Evolutionary conservation across 192 early-diverging fungal species (phyloP).

Genomic region (Coemansia aciculifera): DNA sequence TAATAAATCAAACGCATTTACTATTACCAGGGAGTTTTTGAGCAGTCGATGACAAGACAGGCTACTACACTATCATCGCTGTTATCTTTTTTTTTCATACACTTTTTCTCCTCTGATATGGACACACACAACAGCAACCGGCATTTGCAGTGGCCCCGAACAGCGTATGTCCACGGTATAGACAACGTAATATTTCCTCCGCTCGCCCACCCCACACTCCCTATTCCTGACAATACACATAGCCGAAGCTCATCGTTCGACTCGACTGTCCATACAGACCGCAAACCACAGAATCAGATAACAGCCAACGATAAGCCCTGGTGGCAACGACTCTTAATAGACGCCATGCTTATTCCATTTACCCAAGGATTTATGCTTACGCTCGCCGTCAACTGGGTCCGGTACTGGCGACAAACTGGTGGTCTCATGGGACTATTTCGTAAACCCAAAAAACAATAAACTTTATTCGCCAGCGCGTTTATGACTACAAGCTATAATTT

Average conservation of each 20-base stretch:
- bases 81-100: too few species aligned
- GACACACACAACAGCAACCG: not conserved
- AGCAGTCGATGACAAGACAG: not conserved
- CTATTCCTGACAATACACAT: not conserved
- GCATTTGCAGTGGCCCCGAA: slow-evolving; percentile 2
- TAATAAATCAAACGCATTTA: not conserved
- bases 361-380: slow-evolving; percentile 51
- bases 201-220: not conserved
- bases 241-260: slow-evolving; percentile 1
- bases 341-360: slow-evolving; percentile 48
- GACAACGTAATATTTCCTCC: slow-evolving; percentile 3
- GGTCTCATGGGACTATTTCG: slow-evolving; percentile 39
- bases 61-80: not conserved
- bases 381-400: slow-evolving; percentile 41
- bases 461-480: slow-evolving; percentile 66
- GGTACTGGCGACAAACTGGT: slow-evolving; percentile 38
- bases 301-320: slow-evolving; percentile 14
- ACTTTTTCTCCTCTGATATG: not conserved
- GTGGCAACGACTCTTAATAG: slow-evolving; percentile 45
- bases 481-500: slow-evolving; percentile 92
- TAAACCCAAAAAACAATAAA: not conserved
- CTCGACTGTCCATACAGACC: not conserved
- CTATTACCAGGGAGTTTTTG: not conserved
- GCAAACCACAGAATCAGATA: not conserved
- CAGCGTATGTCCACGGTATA: not conserved